Evolutionary conservation across 768 basidiomycete genomes (phyloP).

Genomic region (Coprinopsis marcescibilis): DNA sequence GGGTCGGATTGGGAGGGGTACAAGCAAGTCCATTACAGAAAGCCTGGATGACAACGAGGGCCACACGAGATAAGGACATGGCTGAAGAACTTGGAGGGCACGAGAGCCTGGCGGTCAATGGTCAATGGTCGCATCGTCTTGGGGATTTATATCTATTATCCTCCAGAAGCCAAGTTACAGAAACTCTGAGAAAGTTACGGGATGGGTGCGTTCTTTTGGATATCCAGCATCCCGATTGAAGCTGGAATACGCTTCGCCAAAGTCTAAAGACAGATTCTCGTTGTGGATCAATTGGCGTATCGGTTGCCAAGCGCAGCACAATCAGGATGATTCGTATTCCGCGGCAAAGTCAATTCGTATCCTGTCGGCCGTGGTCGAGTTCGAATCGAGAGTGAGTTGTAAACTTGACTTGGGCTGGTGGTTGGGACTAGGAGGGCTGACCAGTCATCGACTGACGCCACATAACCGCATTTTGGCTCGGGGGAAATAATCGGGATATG

Average conservation of each 20-base stretch:
- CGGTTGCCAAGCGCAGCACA: constrained; percentile 10
- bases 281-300: constrained; percentile 17
- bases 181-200: no score
- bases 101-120: not conserved
- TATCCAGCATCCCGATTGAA: not conserved
- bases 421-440: no score
- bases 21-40: constrained; percentile 45
- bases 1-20: constrained; percentile 54
- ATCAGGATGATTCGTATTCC: constrained; percentile 6
- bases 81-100: not conserved
- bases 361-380: not conserved
- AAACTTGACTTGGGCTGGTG: not conserved
- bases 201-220: not conserved
- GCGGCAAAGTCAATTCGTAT: constrained; percentile 6
- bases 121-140: not conserved
- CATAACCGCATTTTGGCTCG: not conserved
- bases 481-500: not conserved
- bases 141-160: not conserved
- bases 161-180: no score
- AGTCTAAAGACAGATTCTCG: constrained; percentile 15
- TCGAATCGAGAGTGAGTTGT: not conserved
- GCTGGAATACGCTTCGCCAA: constrained; percentile 1
- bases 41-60: constrained; percentile 45
- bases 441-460: not conserved
- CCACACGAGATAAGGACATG: constrained; percentile 46